phyloP scores from a whole-genome alignment of 768 basidiomycete species.

The Tricholoma saponaceum region DNA sequence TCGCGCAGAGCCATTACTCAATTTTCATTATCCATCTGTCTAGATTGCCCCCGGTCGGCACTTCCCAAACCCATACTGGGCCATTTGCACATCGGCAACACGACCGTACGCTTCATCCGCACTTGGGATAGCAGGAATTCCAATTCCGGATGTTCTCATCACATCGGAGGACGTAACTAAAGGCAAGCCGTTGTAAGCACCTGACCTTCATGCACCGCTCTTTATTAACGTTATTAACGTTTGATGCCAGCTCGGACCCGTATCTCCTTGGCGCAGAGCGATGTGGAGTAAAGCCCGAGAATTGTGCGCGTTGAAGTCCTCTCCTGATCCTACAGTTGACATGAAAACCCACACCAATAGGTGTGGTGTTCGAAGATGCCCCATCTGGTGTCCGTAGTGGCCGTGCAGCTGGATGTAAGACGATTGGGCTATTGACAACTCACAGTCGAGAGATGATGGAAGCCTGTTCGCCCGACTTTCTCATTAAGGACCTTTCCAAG shows the following conservation, averaged over 20 bases:
- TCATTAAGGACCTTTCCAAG: constrained; percentile 73
- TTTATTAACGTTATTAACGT: not conserved
- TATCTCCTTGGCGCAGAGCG: constrained; percentile 82
- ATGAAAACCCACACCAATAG: constrained; percentile 27
- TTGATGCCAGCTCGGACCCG: constrained; percentile 71
- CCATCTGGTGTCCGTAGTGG: constrained; percentile 38
- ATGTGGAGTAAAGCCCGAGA: constrained; percentile 58
- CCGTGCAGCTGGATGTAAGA: constrained; percentile 56
- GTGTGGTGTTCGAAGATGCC: constrained; percentile 90
- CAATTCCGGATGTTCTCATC: constrained; percentile 70
- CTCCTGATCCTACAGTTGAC: not conserved
- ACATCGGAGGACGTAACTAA: constrained; percentile 75
- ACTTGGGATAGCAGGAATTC: constrained; percentile 59
- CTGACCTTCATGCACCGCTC: constrained; percentile 4
- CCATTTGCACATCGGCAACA: constrained; percentile 87
- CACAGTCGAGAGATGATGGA: constrained; percentile 69
- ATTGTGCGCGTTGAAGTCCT: constrained; percentile 36
- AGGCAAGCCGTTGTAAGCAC: constrained; percentile 73
- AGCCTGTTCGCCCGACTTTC: constrained; percentile 57
- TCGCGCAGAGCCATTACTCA: not conserved
- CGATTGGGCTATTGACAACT: constrained; percentile 79
- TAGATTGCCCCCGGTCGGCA: constrained; percentile 34
- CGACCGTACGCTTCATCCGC: constrained; percentile 73
- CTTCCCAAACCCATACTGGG: constrained; percentile 67
- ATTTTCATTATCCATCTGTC: not conserved